A percentile compares a stretch with the other conserved stretches of the same genome.
phyloP scores from a whole-genome alignment of 1,284 basidiomycete species.

The Rhodofomes roseus region DNA sequence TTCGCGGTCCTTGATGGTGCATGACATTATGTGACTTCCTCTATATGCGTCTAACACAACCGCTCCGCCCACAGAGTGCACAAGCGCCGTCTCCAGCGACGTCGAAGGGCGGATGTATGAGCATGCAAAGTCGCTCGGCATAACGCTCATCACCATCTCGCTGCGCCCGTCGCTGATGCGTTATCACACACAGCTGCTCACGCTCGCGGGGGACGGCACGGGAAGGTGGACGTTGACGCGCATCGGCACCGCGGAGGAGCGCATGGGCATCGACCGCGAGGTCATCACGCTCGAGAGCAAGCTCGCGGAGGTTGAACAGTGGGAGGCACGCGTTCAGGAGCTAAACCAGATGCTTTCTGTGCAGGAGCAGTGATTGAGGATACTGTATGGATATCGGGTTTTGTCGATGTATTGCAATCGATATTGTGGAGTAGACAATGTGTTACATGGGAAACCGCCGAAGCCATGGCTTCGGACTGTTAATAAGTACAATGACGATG shows the following conservation, averaged over 20 bases:
- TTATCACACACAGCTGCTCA: conserved; percentile 82
- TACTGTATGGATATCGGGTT: neutral
- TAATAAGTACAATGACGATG: too few relatives aligned
- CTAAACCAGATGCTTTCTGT: conserved; percentile 45
- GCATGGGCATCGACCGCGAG: conserved; percentile 71
- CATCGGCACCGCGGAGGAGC: conserved; percentile 69
- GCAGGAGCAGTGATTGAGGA: conserved; percentile 18
- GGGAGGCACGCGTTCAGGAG: conserved; percentile 61
- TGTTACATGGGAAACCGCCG: too few relatives aligned
- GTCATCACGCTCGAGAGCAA: conserved; percentile 64
- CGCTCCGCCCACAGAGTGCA: conserved; percentile 65
- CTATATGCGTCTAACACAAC: neutral
- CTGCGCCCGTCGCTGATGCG: conserved; percentile 75
- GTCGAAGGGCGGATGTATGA: conserved; percentile 97
- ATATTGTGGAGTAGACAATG: too few relatives aligned
- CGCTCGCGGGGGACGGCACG: conserved; percentile 63
- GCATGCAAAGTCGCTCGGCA: conserved; percentile 86
- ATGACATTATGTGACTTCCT: conserved; percentile 20
- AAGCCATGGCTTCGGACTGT: too few relatives aligned
- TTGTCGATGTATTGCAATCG: too few relatives aligned
- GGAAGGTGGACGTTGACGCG: conserved; percentile 69
- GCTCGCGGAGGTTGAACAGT: conserved; percentile 62
- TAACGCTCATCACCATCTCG: conserved; percentile 92
- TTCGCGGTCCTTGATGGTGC: conserved; percentile 74
- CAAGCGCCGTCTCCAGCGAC: conserved; percentile 94